Percentiles rank a stretch among this genome's conserved stretches.
Evolutionary conservation across 352 stramenopile species (phyloP).

Genomic region (Ophiocytium majus): DNA sequence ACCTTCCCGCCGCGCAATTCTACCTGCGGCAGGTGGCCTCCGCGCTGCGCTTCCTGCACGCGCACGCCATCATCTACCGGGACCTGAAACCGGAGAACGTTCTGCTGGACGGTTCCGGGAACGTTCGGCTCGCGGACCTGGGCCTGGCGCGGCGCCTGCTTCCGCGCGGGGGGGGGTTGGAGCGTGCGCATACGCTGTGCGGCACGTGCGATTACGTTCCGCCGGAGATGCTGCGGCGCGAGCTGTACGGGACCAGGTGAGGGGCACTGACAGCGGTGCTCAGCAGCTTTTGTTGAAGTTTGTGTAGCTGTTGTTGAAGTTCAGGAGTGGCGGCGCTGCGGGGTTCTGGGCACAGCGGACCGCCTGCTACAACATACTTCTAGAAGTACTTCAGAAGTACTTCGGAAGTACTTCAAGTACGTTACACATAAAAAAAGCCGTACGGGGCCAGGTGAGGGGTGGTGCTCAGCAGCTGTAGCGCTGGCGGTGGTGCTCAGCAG

Average conservation of each 20-base stretch:
- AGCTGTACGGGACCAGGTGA: constrained; percentile 4
- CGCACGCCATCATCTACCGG: constrained; percentile 80
- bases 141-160: constrained; percentile 66
- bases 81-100: constrained; percentile 86
- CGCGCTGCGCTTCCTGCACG: constrained; percentile 76
- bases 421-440: no score
- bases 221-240: constrained; percentile 49
- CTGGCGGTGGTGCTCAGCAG: no score
- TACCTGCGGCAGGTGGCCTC: constrained; percentile 80
- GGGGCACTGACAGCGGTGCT: no score
- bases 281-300: no score
- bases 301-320: no score
- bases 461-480: no score
- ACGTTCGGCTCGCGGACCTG: constrained; percentile 90
- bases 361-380: no score
- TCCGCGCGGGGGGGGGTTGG: neutral
- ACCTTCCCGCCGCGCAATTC: constrained; percentile 62
- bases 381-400: no score
- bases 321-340: no score
- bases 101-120: constrained; percentile 79
- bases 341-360: no score
- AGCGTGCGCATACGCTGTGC: constrained; percentile 47
- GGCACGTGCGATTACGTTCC: constrained; percentile 51
- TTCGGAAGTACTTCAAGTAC: no score
- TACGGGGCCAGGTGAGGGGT: no score